A percentile compares a stretch with the other conserved stretches of the same genome.
These are phyloP conservation scores for Acanthamoeba lenticulata DNA, from an alignment of 208 protist genomes.

Conservation along the genomic window DNA sequence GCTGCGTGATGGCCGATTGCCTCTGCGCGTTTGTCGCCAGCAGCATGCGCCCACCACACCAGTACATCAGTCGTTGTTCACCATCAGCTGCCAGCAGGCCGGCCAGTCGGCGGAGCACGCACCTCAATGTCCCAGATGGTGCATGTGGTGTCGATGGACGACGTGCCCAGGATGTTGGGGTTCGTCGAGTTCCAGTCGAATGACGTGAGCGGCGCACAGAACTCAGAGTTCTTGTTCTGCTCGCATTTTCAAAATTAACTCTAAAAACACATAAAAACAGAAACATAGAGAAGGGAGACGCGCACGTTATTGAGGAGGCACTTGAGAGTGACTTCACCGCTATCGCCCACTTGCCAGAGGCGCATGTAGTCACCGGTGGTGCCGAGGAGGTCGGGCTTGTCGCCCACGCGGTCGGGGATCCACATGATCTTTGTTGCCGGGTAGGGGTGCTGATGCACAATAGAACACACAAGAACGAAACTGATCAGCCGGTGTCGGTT, in stretches of 20 bases:
- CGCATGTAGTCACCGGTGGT: slow-evolving; percentile 98
- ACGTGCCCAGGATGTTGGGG: slow-evolving; percentile 96
- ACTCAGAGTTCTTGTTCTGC: slow-evolving; percentile 96
- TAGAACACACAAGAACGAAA: background rate
- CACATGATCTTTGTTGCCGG: slow-evolving; percentile 96
- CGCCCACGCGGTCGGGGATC: slow-evolving; percentile 89
- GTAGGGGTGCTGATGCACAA: slow-evolving; percentile 64
- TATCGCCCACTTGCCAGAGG: slow-evolving; percentile 94
- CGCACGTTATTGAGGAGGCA: slow-evolving; percentile 88
- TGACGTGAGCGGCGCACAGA: slow-evolving; percentile 98
- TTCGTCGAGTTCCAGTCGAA: slow-evolving; percentile 99
- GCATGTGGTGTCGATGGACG: slow-evolving; percentile 98
- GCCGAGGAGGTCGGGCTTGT: slow-evolving; percentile 92
- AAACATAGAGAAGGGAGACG: background rate
- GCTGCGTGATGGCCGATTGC: slow-evolving; percentile 92
- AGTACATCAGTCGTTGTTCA: background rate
- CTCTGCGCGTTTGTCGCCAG: slow-evolving; percentile 48
- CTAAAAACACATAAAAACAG: background rate
- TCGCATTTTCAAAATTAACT: background rate
- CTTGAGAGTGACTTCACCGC: slow-evolving; percentile 79
- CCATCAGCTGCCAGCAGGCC: background rate
- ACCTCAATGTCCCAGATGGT: slow-evolving; percentile 98
- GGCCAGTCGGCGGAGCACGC: background rate
- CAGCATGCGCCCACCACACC: background rate
- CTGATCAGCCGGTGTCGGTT: background rate